phyloP scores from a whole-genome alignment of 1,284 basidiomycete species.

The Apiotrichum gracile region DNA sequence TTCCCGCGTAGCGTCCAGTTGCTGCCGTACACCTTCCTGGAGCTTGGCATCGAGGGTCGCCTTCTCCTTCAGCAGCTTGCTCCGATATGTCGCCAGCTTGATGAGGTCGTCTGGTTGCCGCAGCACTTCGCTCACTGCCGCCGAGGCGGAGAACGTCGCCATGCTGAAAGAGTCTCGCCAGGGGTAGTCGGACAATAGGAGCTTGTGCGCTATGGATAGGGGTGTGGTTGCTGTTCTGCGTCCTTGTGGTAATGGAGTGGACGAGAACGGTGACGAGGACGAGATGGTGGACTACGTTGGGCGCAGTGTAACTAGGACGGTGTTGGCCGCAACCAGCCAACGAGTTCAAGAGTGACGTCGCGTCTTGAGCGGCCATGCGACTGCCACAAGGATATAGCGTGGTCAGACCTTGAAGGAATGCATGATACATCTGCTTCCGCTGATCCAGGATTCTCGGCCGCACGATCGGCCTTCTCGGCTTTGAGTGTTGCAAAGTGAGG shows the following conservation, averaged over 20 bases:
- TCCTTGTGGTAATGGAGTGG: too few relatives aligned
- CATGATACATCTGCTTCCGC: background rate
- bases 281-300: too few relatives aligned
- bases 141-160: constrained; percentile 33
- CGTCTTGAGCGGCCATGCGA: too few relatives aligned
- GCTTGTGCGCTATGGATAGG: background rate
- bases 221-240: too few relatives aligned
- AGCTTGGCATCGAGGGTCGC: constrained; percentile 89
- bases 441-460: background rate
- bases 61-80: constrained; percentile 95
- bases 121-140: constrained; percentile 59
- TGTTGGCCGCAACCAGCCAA: too few relatives aligned
- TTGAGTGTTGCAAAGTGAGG: too few relatives aligned
- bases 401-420: too few relatives aligned
- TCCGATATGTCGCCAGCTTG: constrained; percentile 81
- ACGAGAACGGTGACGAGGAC: too few relatives aligned
- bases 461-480: too few relatives aligned
- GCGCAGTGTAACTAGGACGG: too few relatives aligned
- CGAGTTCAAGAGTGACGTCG: too few relatives aligned
- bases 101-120: constrained; percentile 90
- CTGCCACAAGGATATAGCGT: too few relatives aligned
- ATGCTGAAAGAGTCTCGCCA: constrained; percentile 12
- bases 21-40: constrained; percentile 87
- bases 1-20: constrained; percentile 83
- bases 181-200: constrained; percentile 4